Base-by-base conservation (phyloP, 805 yeast species). In the Saccharomycopsis capsularis region DNA sequence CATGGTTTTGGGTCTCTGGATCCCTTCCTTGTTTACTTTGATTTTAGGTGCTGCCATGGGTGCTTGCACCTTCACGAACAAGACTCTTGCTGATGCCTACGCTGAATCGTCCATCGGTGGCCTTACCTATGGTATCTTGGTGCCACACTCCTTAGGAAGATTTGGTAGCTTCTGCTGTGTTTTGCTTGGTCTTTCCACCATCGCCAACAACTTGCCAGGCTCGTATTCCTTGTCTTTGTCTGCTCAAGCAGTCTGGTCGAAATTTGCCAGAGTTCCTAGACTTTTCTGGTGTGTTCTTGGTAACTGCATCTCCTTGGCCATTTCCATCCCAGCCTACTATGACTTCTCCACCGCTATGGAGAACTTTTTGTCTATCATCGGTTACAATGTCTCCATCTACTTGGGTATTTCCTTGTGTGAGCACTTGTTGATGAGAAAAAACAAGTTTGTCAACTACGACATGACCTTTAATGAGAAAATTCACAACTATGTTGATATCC, bases 151-250 rank as follows among this genome's bases (percentile, higher is more conserved):
- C 3, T 73, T 88, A 52, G 89, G 85, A 66, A 89, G 88, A 11
- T 87, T 90, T 58, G 96, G 96, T 54, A 81, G 86, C 65, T 88
- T 90, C 73, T 81, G 90, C 67, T 79, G 90, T 67, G 96, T 90
- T 25, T 23, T 90, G 16, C 70, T 90, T 55, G 87, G 95, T 15
- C 68, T 90, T 56, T 86, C 96, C 27, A 86, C 95, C 25, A 82
- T 90, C 48, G 82, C 96, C 56, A 88, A 87, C 74, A 89, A 88
- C 70, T 79, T 89, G 63, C 96, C 96, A 65, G 89, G 88, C 71
- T 81, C 88, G 82, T 90, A 90, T 72, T 87, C 97, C 23, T 77
- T 88, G 59, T 89, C 88, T 32, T 73, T 90, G 61, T 82, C 90
- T 55, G 88, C 88, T 30, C 97, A 90, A 69, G 80, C 95, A 40